A percentile compares a stretch with the other conserved stretches of the same genome.
Conservation (phyloP, 2,329 filamentous ascomycete genomes). For the Sclerotinia minor region DNA sequence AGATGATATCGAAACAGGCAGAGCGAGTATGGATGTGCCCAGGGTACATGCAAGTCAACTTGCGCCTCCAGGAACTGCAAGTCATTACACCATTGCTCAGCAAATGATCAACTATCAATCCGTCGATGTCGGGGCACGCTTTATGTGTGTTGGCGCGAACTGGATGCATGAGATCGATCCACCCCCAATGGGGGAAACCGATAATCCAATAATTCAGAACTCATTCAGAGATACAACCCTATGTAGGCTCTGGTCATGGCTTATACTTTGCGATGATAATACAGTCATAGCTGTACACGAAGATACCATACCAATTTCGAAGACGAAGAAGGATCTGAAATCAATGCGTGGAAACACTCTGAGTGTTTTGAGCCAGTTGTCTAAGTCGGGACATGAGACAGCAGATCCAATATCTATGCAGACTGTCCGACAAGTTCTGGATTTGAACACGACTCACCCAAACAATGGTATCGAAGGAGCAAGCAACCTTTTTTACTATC, state of each 20-base stretch:
- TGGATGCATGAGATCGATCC: slow-evolving; percentile 51
- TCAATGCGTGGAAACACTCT: slow-evolving; percentile 55
- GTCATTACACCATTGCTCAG: slow-evolving; percentile 56
- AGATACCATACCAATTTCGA: slow-evolving; percentile 45
- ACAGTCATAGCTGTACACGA: slow-evolving; percentile 73
- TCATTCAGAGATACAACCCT: slow-evolving; percentile 42
- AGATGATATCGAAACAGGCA: slow-evolving; percentile 35
- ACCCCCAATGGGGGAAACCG: slow-evolving; percentile 31
- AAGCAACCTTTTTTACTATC: slow-evolving; percentile 63
- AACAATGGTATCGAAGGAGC: slow-evolving; percentile 50
- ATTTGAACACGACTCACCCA: slow-evolving; percentile 38
- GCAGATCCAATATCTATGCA: slow-evolving; percentile 39
- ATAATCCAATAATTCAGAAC: slow-evolving; percentile 36
- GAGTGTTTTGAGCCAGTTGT: slow-evolving; percentile 62
- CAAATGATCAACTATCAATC: slow-evolving; percentile 76
- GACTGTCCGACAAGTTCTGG: slow-evolving; percentile 37
- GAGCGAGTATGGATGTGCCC: slow-evolving; percentile 26
- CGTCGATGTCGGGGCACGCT: slow-evolving; percentile 66
- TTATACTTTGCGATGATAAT: slow-evolving; percentile 65
- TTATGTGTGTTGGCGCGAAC: slow-evolving; percentile 71
- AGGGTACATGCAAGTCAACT: slow-evolving; percentile 1
- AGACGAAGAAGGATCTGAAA: slow-evolving; percentile 34
- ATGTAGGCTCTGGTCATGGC: slow-evolving; percentile 68
- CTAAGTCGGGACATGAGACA: slow-evolving; percentile 48
- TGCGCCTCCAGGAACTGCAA: slow-evolving; percentile 29